Evolutionary conservation across 768 basidiomycete genomes (phyloP).

Genomic region (Chiua virens): DNA sequence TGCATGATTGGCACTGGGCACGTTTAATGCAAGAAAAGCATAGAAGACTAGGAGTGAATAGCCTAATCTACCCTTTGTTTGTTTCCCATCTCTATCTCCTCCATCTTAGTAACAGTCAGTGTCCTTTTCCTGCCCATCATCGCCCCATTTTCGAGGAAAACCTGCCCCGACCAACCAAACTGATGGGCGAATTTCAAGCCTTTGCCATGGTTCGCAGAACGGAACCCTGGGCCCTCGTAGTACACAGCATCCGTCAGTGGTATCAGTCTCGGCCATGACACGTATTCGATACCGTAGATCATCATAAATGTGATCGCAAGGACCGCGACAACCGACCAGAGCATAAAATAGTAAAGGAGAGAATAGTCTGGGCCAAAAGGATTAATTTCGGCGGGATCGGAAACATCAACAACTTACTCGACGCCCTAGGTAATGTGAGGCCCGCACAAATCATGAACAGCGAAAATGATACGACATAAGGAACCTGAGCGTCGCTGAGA

Average conservation of each 20-base stretch:
- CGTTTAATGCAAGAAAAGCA: neutral
- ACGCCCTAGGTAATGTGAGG: slow-evolving; percentile 81
- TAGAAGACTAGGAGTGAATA: neutral
- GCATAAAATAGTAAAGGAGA: slow-evolving; percentile 76
- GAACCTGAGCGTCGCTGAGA: slow-evolving; percentile 57
- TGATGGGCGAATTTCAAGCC: slow-evolving; percentile 50
- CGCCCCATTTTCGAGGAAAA: slow-evolving; percentile 39
- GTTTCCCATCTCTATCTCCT: slow-evolving; percentile 80
- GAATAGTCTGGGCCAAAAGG: slow-evolving; percentile 63
- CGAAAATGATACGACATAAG: slow-evolving; percentile 77
- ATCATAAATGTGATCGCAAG: slow-evolving; percentile 71
- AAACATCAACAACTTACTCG: slow-evolving; percentile 54
- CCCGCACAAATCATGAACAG: slow-evolving; percentile 88
- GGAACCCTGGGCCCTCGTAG: slow-evolving; percentile 88
- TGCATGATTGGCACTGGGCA: too few relatives aligned
- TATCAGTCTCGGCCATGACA: slow-evolving; percentile 88
- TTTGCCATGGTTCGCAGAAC: slow-evolving; percentile 73
- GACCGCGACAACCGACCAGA: slow-evolving; percentile 71
- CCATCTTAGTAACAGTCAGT: slow-evolving; percentile 40
- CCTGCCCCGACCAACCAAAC: slow-evolving; percentile 35
- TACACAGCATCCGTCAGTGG: slow-evolving; percentile 77
- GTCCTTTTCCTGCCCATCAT: slow-evolving; percentile 38
- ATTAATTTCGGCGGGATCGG: neutral
- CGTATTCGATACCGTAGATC: slow-evolving; percentile 90
- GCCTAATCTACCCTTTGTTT: slow-evolving; percentile 75